phyloP scores from a whole-genome alignment of 2,329 filamentous ascomycete species.

The Gaeumannomyces sp. region DNA sequence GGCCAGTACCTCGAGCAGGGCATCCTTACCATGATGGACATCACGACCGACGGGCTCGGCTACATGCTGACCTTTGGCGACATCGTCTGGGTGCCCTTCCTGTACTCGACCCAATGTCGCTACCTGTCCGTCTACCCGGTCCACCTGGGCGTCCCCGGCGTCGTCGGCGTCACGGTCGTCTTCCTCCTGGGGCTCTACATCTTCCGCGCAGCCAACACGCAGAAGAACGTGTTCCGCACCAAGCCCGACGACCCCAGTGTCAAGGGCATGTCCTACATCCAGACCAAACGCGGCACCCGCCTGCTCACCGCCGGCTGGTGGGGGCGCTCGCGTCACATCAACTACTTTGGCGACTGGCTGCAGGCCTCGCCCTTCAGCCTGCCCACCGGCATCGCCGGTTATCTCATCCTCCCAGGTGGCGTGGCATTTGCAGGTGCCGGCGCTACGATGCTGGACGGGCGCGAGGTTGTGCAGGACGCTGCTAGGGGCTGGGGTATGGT shows the following conservation, averaged over 20 bases:
- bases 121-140: constrained; percentile 77
- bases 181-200: constrained; percentile 70
- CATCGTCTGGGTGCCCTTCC: constrained; percentile 79
- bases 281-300: constrained; percentile 71
- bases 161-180: constrained; percentile 57
- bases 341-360: constrained; percentile 87
- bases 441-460: constrained; percentile 51
- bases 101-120: constrained; percentile 73
- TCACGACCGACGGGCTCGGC: constrained; percentile 82
- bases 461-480: constrained; percentile 63
- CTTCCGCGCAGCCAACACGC: constrained; percentile 79
- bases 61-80: constrained; percentile 90
- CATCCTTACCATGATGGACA: constrained; percentile 83
- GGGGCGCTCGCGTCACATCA: constrained; percentile 82
- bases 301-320: constrained; percentile 82
- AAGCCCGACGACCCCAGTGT: constrained; percentile 74
- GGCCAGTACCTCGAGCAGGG: constrained; percentile 76
- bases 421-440: constrained; percentile 43
- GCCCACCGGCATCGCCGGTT: constrained; percentile 75
- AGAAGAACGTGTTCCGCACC: constrained; percentile 86
- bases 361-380: constrained; percentile 83
- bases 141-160: constrained; percentile 59
- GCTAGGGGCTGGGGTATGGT: constrained; percentile 78
- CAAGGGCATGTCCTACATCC: constrained; percentile 70
- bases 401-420: constrained; percentile 55